These are phyloP conservation scores for Alternaria solani DNA, from an alignment of 2,329 filamentous ascomycete species.

Conservation along the genomic window DNA sequence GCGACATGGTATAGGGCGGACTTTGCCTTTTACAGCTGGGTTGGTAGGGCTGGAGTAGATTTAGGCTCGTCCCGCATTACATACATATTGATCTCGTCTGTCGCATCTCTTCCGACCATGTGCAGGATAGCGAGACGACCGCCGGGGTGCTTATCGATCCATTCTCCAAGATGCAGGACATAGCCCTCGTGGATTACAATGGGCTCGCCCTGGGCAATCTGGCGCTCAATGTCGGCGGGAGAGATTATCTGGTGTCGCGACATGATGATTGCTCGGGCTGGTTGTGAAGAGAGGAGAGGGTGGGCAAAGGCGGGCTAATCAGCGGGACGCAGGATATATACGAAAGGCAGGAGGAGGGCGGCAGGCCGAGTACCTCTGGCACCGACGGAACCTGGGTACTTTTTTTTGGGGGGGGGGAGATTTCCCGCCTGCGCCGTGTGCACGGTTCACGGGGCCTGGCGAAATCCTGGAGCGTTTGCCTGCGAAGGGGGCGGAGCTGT, in stretches of 20 bases:
- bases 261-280: conserved; percentile 21
- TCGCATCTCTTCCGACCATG: conserved; percentile 68
- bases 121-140: conserved; percentile 67
- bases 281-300: conserved; percentile 11
- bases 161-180: conserved; percentile 64
- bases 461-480: conserved; percentile 15
- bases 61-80: conserved; percentile 15
- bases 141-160: conserved; percentile 67
- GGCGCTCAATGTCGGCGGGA: conserved; percentile 57
- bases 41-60: conserved; percentile 4
- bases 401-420: conserved; percentile 6
- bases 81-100: conserved; percentile 67
- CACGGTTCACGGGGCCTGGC: conserved; percentile 17
- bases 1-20: conserved; percentile 5
- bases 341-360: background rate
- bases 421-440: conserved; percentile 16
- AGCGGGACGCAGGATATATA: conserved; percentile 20
- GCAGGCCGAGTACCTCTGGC: conserved; percentile 6
- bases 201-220: conserved; percentile 64
- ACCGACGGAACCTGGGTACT: conserved; percentile 6
- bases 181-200: conserved; percentile 66
- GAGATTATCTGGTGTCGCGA: conserved; percentile 49
- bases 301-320: conserved; percentile 4
- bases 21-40: conserved; percentile 17
- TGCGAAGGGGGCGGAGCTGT: conserved; percentile 21